Evolutionary conservation across 2,329 filamentous ascomycete genomes (phyloP), one percentile per base, ranked within the genome.

Genomic region (Aspergillus candidus): DNA sequence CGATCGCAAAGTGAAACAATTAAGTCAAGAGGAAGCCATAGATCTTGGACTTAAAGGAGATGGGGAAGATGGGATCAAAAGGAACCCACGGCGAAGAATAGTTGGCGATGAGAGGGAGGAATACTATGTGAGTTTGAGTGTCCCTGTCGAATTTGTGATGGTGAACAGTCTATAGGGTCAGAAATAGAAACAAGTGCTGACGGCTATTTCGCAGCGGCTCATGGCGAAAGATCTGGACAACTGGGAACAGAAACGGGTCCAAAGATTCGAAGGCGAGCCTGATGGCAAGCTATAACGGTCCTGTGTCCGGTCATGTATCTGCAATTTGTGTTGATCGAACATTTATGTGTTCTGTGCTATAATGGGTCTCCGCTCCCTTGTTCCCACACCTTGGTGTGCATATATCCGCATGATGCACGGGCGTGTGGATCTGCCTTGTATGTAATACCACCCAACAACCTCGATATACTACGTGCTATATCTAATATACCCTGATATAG

Each of bases 171-270:
- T 33, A 15, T 15, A 22, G n/a, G n/a, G n/a, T n/a, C n/a, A 32
- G n/a, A 13, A 17, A 17, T 15, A 11, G 12, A 31, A 40, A n/a
- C 22, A 15, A 40, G 31, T 32, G 32, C 53, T 60, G 44, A 58
- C 38, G 18, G 11, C 41, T 35, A 39, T 7, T 41, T 18, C 32
- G 45, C 66, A 93, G 86, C 80, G 82, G 69, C 73, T 87, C 32
- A 86, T 88, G 55, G 86, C 87, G 29, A 94, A 94, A 67, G 93
- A 97, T 62, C 71, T 97, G 49, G 91, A 98, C 60, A 79, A 88
- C 61, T 98, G 93, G 93, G 91, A 97, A 66, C 93, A 97, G 70
- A 94, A 93, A 70, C 82, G 94, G 41, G 89, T 97, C 10, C 82
- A 95, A 72, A 77, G 93, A 62, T 76, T 96, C 48, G 83, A 87